Conservation (phyloP, 495 filamentous ascomycete genomes). For the Immersiella caudata region DNA sequence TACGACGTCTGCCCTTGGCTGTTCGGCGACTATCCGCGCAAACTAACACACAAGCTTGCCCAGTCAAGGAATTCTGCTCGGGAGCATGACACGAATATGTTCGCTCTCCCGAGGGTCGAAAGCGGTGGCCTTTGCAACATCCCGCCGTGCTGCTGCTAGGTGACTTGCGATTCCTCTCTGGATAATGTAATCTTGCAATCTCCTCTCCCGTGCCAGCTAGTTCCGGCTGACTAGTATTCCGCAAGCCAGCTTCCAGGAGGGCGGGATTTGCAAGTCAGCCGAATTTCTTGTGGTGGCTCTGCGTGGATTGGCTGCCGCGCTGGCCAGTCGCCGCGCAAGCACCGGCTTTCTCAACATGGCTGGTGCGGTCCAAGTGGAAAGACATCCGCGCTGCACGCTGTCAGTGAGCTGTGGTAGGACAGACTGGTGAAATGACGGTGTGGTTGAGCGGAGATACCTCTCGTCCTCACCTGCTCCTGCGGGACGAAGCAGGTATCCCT, state of each 20-base stretch:
- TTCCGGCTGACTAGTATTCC: neutral
- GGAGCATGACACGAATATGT: conserved; percentile 22
- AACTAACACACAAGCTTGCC: conserved; percentile 19
- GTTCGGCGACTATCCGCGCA: conserved; percentile 25
- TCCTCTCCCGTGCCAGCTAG: conserved; percentile 7
- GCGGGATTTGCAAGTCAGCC: conserved; percentile 26
- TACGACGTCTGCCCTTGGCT: conserved; percentile 17
- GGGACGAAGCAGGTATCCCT: conserved; percentile 17
- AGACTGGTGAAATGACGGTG: conserved; percentile 26
- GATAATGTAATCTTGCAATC: conserved; percentile 13
- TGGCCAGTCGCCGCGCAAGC: conserved; percentile 26
- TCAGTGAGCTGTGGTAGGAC: conserved; percentile 26
- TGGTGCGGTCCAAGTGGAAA: conserved; percentile 14
- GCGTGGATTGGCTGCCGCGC: conserved; percentile 38
- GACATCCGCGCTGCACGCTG: conserved; percentile 22
- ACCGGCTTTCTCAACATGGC: conserved; percentile 24
- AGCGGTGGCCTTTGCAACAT: neutral
- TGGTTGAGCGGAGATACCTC: conserved; percentile 17
- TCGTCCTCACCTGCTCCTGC: conserved; percentile 12
- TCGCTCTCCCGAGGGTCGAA: conserved; percentile 20
- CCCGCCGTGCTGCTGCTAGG: neutral
- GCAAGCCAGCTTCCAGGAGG: neutral
- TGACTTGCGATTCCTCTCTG: neutral
- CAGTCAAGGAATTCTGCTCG: conserved; percentile 24
- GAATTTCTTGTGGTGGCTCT: conserved; percentile 6